These are phyloP conservation scores for Musa schizocarpa DNA, from an alignment of 176 grass and related monocot species.

Conservation along the genomic window DNA sequence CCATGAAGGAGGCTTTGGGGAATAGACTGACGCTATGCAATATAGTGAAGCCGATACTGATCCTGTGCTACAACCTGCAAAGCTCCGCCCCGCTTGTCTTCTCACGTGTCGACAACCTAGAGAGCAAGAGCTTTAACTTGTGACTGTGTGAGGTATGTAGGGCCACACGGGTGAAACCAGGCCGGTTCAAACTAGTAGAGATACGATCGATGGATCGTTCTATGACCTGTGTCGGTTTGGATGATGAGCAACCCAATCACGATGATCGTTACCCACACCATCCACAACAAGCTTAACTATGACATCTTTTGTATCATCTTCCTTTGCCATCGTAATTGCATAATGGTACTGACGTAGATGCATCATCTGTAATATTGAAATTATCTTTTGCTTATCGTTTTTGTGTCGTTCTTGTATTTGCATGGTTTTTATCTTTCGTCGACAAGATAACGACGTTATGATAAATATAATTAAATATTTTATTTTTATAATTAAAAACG, in stretches of 20 bases:
- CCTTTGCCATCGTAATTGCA: no score
- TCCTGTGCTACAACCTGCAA: constrained; percentile 70
- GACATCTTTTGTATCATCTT: no score
- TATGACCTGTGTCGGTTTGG: constrained; percentile 50
- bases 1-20: constrained; percentile 54
- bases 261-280: constrained; percentile 65
- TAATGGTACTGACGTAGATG: rapidly evolving
- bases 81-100: constrained; percentile 60
- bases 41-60: constrained; percentile 72
- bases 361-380: rapidly evolving
- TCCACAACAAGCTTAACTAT: constrained; percentile 54
- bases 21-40: constrained; percentile 60
- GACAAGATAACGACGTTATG: rapidly evolving
- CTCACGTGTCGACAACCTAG: constrained; percentile 65
- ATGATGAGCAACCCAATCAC: constrained; percentile 69
- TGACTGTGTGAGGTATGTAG: constrained; percentile 73
- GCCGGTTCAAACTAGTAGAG: constrained; percentile 62
- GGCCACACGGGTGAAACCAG: constrained; percentile 62
- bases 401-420: no score
- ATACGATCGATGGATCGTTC: constrained; percentile 45
- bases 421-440: rapidly evolving
- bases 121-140: constrained; percentile 79
- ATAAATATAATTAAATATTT: no score
- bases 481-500: no score
- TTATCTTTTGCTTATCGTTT: no score